These are phyloP conservation scores for Ceratobasidium theobromae DNA, from an alignment of 1,284 basidiomycete species.

Conservation along the genomic window DNA sequence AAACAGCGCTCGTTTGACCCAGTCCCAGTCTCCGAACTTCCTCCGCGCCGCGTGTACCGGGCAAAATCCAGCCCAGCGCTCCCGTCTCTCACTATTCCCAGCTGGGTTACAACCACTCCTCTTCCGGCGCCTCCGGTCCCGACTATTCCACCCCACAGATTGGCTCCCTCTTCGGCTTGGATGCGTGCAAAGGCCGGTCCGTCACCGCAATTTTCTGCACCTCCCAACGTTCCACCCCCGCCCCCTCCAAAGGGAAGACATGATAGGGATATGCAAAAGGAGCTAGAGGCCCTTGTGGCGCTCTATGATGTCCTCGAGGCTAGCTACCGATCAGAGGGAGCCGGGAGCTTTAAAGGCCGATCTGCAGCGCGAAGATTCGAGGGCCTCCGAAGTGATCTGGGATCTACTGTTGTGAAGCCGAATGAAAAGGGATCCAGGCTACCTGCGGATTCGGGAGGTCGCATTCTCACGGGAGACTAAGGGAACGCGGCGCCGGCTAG, in stretches of 20 bases:
- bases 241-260: neutral
- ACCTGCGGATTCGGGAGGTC: slow-evolving; percentile 40
- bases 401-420: neutral
- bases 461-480: slow-evolving; percentile 67
- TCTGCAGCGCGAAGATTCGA: neutral
- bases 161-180: neutral
- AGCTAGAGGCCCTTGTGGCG: slow-evolving; percentile 17
- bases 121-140: slow-evolving; percentile 18
- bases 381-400: neutral
- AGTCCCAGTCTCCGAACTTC: neutral
- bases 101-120: slow-evolving; percentile 19
- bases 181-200: slow-evolving; percentile 13
- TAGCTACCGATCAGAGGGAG: neutral
- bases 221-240: slow-evolving; percentile 18
- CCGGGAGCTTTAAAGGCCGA: neutral
- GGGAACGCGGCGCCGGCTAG: slow-evolving; percentile 48
- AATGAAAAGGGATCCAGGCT: neutral
- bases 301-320: slow-evolving; percentile 4
- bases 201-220: slow-evolving; percentile 12
- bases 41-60: slow-evolving; percentile 17
- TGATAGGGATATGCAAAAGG: slow-evolving; percentile 1
- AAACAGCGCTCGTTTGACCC: slow-evolving; percentile 22
- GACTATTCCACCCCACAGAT: neutral
- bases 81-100: slow-evolving; percentile 8
- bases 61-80: slow-evolving; percentile 19